A percentile compares a stretch with the other conserved stretches of the same genome.
Conservation (phyloP, 768 basidiomycete species). For the Leccinum incarnatum region DNA sequence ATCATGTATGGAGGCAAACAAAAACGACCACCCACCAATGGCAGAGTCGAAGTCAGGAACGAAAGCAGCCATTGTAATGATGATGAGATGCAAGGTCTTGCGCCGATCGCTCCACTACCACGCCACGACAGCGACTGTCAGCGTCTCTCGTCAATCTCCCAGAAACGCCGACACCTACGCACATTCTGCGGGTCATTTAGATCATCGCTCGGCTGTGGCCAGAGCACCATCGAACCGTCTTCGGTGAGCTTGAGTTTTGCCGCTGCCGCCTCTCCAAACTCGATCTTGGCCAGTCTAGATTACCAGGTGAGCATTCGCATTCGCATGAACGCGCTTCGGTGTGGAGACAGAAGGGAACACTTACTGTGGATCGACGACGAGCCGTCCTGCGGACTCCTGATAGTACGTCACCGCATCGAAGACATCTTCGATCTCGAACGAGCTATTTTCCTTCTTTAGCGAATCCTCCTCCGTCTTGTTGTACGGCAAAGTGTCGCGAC, state of each 20-base stretch:
- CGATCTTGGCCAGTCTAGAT: slow-evolving; percentile 43
- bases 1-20: not conserved
- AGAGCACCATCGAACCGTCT: slow-evolving; percentile 48
- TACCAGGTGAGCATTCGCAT: not conserved
- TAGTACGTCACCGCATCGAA: slow-evolving; percentile 44
- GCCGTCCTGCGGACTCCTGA: slow-evolving; percentile 53
- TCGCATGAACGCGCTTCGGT: not conserved
- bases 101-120: slow-evolving; percentile 42
- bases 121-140: not conserved
- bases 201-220: slow-evolving; percentile 53
- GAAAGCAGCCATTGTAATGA: slow-evolving; percentile 51
- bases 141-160: not conserved
- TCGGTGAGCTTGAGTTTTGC: slow-evolving; percentile 43
- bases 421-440: not conserved
- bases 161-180: slow-evolving; percentile 8
- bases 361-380: slow-evolving; percentile 61
- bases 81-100: slow-evolving; percentile 45
- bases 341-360: slow-evolving; percentile 15
- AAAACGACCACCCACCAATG: slow-evolving; percentile 35
- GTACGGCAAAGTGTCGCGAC: not conserved
- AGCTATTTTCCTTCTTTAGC: not conserved
- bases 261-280: slow-evolving; percentile 49
- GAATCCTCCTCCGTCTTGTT: not conserved
- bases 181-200: slow-evolving; percentile 56
- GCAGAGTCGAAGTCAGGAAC: slow-evolving; percentile 55